Evolutionary conservation across 257 asterid genomes (phyloP).

Genomic region (Coffea eugenioides): DNA sequence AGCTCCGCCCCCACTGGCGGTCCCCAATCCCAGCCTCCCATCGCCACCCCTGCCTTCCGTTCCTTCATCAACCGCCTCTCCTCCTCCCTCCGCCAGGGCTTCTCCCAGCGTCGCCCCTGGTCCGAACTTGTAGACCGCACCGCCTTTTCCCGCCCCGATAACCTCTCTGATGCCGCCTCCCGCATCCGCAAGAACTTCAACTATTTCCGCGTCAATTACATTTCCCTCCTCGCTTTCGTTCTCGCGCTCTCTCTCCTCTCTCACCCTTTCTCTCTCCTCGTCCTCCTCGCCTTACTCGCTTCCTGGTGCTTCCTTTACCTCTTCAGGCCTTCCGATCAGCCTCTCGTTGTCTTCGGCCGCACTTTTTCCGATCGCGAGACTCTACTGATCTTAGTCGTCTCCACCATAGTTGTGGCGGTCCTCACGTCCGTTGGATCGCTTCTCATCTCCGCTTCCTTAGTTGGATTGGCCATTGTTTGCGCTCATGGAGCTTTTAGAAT

Average conservation of each 20-base stretch:
- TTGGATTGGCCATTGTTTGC: conserved; percentile 66
- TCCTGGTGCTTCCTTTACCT: conserved; percentile 71
- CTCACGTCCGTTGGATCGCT: conserved; percentile 81
- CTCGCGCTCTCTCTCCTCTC: conserved; percentile 78
- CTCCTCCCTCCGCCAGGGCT: conserved; percentile 57
- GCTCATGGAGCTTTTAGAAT: conserved; percentile 73
- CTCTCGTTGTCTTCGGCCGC: conserved; percentile 62
- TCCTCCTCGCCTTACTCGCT: conserved; percentile 56
- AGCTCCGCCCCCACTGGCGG: conserved; percentile 27
- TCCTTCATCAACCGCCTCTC: conserved; percentile 62
- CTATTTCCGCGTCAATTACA: conserved; percentile 81
- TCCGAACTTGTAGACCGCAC: conserved; percentile 73
- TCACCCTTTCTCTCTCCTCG: conserved; percentile 74
- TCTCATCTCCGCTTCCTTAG: conserved; percentile 69
- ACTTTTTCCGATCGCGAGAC: conserved; percentile 71
- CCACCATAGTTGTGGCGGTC: conserved; percentile 67
- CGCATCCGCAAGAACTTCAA: conserved; percentile 70
- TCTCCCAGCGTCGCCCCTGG: conserved; percentile 94
- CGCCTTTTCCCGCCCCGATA: conserved; percentile 80
- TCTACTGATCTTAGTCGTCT: conserved; percentile 56
- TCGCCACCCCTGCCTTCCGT: conserved; percentile 81
- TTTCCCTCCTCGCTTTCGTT: conserved; percentile 58
- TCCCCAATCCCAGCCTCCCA: conserved; percentile 32
- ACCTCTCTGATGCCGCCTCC: conserved; percentile 76
- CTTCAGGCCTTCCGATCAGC: conserved; percentile 77